phyloP scores from a whole-genome alignment of 208 protist species.

The Leishmania major region DNA sequence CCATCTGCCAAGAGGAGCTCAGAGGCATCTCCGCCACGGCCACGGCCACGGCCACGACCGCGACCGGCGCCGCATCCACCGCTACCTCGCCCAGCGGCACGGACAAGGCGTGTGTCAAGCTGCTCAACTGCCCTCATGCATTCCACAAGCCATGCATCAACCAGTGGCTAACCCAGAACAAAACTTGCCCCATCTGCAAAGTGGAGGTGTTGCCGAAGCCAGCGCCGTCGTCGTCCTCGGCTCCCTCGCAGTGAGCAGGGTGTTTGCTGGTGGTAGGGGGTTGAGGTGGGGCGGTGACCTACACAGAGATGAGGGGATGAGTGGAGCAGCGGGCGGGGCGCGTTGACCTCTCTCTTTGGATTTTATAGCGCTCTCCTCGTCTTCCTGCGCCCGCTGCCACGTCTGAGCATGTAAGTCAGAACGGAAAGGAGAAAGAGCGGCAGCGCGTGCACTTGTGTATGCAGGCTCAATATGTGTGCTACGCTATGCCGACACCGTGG shows the following conservation, averaged over 20 bases:
- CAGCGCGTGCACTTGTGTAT: background rate
- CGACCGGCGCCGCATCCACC: background rate
- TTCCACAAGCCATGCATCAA: conserved; percentile 80
- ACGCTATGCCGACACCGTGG: background rate
- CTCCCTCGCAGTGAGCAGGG: background rate
- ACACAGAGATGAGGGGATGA: background rate
- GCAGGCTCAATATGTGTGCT: background rate
- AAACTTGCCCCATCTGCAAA: conserved; percentile 76
- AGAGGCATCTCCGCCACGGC: conserved; percentile 4
- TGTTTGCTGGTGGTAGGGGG: background rate
- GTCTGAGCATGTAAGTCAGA: background rate
- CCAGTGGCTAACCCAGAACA: conserved; percentile 65
- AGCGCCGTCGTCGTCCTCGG: background rate
- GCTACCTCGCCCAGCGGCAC: background rate
- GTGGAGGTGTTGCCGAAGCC: conserved; percentile 50
- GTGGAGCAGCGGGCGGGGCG: background rate
- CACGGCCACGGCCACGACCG: conserved; percentile 8
- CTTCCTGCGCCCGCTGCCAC: background rate
- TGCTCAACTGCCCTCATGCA: conserved; percentile 65
- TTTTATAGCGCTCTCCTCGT: background rate
- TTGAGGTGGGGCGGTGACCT: background rate
- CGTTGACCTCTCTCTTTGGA: background rate
- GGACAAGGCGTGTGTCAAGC: conserved; percentile 24
- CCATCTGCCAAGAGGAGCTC: conserved; percentile 71
- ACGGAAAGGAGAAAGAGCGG: background rate